phyloP scores from a whole-genome alignment of 371 early-diverging fungal species.

The Saksenaea oblongispora region DNA sequence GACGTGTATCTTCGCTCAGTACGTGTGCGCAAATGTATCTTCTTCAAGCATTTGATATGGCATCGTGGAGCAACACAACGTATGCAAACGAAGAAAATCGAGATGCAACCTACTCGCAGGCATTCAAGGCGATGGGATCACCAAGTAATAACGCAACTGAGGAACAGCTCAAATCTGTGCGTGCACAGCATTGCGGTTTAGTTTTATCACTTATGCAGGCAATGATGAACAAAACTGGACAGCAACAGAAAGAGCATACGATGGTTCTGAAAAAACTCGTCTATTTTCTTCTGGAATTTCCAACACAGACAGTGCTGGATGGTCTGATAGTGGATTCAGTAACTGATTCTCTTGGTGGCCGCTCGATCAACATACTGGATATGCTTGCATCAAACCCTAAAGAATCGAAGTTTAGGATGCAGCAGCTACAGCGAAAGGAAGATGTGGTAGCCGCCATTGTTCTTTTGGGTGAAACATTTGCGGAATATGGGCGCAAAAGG shows the following conservation, averaged over 20 bases:
- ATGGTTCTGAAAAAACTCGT: not conserved
- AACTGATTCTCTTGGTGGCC: not conserved
- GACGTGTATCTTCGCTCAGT: slow-evolving; percentile 1
- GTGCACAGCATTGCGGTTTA: not conserved
- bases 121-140: slow-evolving; percentile 1
- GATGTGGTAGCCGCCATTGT: too few species aligned
- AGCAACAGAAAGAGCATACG: not conserved
- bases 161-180: not conserved
- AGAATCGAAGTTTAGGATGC: not conserved
- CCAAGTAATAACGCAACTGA: not conserved
- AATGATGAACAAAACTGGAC: not conserved
- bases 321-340: not conserved
- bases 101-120: not conserved
- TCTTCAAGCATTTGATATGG: slow-evolving; percentile 10
- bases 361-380: not conserved
- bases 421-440: not conserved
- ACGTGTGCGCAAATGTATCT: slow-evolving; percentile 7
- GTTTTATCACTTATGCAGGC: slow-evolving; percentile 2
- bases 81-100: slow-evolving; percentile 11
- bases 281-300: not conserved
- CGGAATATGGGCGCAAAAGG: not conserved
- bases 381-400: not conserved
- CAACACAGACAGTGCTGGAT: too few species aligned
- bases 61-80: not conserved
- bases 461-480: not conserved